A percentile compares a stretch with the other conserved stretches of the same genome.
phyloP scores from a whole-genome alignment of 1,284 basidiomycete genomes.

The Kalmanozyma brasiliensis region DNA sequence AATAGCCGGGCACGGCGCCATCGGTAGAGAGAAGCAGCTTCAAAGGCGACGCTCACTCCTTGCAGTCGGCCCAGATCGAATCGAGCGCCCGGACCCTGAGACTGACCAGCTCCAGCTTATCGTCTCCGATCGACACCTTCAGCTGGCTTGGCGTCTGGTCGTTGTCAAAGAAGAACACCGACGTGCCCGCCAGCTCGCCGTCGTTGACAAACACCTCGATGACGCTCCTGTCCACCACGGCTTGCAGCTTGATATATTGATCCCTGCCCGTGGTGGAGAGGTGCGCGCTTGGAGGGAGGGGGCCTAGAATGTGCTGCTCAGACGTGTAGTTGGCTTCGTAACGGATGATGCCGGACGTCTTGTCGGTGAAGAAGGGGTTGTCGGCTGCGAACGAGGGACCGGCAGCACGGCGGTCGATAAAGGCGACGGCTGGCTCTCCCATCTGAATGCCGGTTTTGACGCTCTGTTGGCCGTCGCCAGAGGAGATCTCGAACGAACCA shows the following conservation, averaged over 20 bases:
- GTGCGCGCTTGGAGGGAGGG: too few relatives aligned
- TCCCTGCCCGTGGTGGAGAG: constrained; percentile 23
- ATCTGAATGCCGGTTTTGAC: constrained; percentile 49
- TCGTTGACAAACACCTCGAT: constrained; percentile 67
- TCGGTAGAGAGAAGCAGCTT: too few relatives aligned
- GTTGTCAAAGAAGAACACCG: constrained; percentile 55
- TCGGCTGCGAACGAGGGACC: constrained; percentile 55
- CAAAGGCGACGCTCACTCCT: constrained; percentile 6
- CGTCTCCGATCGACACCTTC: constrained; percentile 46
- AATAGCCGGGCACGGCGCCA: not conserved
- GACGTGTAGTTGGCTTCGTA: constrained; percentile 48
- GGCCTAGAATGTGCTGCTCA: too few relatives aligned
- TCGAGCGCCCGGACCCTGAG: constrained; percentile 48
- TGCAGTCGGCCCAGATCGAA: constrained; percentile 46
- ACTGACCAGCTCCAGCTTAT: constrained; percentile 36
- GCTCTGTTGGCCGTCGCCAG: constrained; percentile 36
- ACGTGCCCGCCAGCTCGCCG: constrained; percentile 50
- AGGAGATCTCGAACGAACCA: constrained; percentile 41
- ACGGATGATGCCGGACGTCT: constrained; percentile 47
- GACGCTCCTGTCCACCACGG: constrained; percentile 64
- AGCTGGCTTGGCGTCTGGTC: constrained; percentile 38
- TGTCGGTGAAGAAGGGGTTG: constrained; percentile 68
- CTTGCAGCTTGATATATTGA: constrained; percentile 41
- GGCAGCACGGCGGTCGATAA: constrained; percentile 66
- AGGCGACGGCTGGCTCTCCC: constrained; percentile 63